Base-by-base conservation (phyloP, 306 rosid genomes). In the Cucumis cinereus region DNA sequence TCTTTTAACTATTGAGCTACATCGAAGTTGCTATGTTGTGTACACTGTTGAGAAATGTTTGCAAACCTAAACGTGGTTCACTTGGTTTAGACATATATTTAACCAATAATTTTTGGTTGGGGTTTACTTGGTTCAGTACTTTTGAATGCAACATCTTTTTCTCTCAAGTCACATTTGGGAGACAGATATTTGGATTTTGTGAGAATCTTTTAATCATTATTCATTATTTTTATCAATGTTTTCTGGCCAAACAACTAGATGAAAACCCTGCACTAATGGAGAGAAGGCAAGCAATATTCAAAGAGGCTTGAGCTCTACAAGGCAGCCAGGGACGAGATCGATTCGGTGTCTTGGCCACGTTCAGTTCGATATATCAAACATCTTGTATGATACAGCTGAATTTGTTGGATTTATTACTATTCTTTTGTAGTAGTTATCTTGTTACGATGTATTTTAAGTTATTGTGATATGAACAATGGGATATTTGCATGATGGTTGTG, bases 251-350 rank as follows among this genome's bases (percentile, higher is more conserved):
- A 83, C 89, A 94, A 84, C 88, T 94, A 41, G 98, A 92, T 24
- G 99, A 94, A 89, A 98, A 94, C 78, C 99, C 99, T 8, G 81
- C 93, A 6, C 83, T 94, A 84, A 94, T 92, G 98, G 99, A 89
- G 86, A 90, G 88, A 86, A 92, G 99, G 80, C 93, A 77, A n/a
- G 40, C 91, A 94, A 74, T 90, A 93, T 79, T 89, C 88, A 11
- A 87, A 92, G 60, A 90, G 98, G 82, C 99, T 92, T 40, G 97
- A 92, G 77, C 84, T 94, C 53, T 90, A 94, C 83, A 94, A 94
- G 77, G 84, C 99, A 54, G 99, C 99, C 14, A 92, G 99, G 80
- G 99, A 94, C 57, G 99, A 94, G 81, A 79, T 94, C 41, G 99
- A 94, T 77, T 90, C 98, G 13, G 97, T 94, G 64, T 83, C 98